Base-by-base conservation (phyloP, 208 protist genomes). In the Leishmania aethiopica region DNA sequence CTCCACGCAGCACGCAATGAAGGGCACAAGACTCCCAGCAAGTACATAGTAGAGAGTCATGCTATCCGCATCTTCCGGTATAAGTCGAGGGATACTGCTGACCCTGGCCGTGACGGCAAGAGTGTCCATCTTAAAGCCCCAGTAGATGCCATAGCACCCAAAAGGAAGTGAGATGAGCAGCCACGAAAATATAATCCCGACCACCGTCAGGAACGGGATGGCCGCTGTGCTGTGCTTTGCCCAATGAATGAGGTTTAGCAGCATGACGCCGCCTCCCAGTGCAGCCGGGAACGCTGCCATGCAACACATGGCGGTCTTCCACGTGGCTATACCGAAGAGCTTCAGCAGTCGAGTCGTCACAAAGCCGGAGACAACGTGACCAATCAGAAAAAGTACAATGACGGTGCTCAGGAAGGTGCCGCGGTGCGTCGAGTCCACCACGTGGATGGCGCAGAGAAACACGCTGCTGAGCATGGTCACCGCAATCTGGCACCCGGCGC, bases 1-100 rank as follows among this genome's bases (percentile, higher is more conserved):
- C 94, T 99, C 99, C 62, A 99, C 98, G 82, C 99, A 99, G 37
- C 97, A 95, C 11, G 98, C 99, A 64, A 94, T 94, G 84, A 99
- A 99, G 25, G 99, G 99, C 11, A 99, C 89, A 19, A 99, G 77
- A 87, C 93, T 93, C 55, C 78, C 75, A n/a, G 66, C 47, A 40
- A 89, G 59, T 47, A 84, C 19, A 40, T 86, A 89, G 90, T 93
- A 96, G 45, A 81, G 66, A 10, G 57, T 79, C 57, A 64, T 32
- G 25, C 57, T 71, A 13, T 75, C 28, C 47, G 77, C 78, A 84
- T 98, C 89, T 25, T 84, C 77, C 32, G 97, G 97, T 45, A 99
- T 95, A 78, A 99, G 90, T 62, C 99, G 93, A 11, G 98, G 99
- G 40, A 99, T 99, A 79, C 92, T 94, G 80, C 99, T 99, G 62